These are phyloP conservation scores for Xerocomellus chrysenteron DNA, from an alignment of 768 basidiomycete genomes.

Conservation along the genomic window DNA sequence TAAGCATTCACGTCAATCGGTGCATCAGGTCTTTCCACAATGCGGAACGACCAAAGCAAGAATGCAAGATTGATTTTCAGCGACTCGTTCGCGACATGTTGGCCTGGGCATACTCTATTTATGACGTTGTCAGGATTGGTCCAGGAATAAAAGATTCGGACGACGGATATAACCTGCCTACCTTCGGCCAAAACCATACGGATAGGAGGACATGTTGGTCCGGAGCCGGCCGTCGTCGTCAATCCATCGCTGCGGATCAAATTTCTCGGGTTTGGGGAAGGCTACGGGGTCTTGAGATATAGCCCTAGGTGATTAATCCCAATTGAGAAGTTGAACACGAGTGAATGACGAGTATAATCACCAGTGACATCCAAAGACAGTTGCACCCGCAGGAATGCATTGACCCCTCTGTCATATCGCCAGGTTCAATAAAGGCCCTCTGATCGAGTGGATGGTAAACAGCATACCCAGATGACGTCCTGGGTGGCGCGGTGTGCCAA, in stretches of 20 bases:
- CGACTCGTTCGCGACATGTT: slow-evolving; percentile 49
- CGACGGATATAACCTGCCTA: slow-evolving; percentile 17
- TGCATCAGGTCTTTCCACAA: slow-evolving; percentile 44
- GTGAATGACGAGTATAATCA: not conserved
- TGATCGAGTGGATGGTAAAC: not conserved
- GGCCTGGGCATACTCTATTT: slow-evolving; percentile 57
- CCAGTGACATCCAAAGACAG: slow-evolving; percentile 21
- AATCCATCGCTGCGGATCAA: slow-evolving; percentile 58
- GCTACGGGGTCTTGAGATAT: slow-evolving; percentile 23
- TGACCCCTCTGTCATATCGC: slow-evolving; percentile 13
- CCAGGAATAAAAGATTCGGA: too few relatives aligned
- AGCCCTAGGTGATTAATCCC: slow-evolving; percentile 10
- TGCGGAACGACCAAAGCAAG: slow-evolving; percentile 59
- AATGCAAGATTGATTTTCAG: slow-evolving; percentile 61
- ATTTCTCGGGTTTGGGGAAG: slow-evolving; percentile 41
- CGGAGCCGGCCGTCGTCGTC: slow-evolving; percentile 38
- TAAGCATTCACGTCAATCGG: slow-evolving; percentile 59
- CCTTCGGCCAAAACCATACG: slow-evolving; percentile 53
- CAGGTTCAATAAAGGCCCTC: slow-evolving; percentile 36
- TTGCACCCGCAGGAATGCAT: slow-evolving; percentile 24
- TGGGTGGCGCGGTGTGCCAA: slow-evolving; percentile 61
- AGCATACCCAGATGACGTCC: slow-evolving; percentile 57
- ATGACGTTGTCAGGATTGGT: not conserved
- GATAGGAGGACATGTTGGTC: slow-evolving; percentile 43
- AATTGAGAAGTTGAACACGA: not conserved